Evolutionary conservation across 495 filamentous ascomycete genomes (phyloP).

Genomic region (Alectoria sarmentosa): DNA sequence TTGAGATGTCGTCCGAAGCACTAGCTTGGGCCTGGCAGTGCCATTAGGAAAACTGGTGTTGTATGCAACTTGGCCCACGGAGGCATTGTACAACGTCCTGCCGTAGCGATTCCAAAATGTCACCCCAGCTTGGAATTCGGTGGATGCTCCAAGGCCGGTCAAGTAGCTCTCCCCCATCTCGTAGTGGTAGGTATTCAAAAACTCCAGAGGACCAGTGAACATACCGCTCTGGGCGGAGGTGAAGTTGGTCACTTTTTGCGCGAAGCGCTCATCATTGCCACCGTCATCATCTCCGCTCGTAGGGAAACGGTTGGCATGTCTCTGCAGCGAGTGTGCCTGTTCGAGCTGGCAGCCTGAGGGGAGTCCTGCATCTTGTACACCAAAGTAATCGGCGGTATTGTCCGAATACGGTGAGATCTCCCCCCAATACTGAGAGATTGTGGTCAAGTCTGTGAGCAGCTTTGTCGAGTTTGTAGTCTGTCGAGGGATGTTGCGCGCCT

Average conservation of each 20-base stretch:
- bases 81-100: constrained; percentile 42
- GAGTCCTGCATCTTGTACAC: constrained; percentile 39
- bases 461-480: constrained; percentile 1
- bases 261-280: constrained; percentile 39
- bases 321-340: constrained; percentile 44
- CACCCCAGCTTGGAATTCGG: constrained; percentile 44
- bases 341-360: constrained; percentile 47
- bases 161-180: constrained; percentile 38
- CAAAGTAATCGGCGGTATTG: constrained; percentile 35
- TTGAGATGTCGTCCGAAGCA: constrained; percentile 44
- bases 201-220: constrained; percentile 41
- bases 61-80: constrained; percentile 36
- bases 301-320: constrained; percentile 48
- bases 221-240: constrained; percentile 31
- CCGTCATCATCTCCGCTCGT: constrained; percentile 37
- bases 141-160: constrained; percentile 42
- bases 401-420: constrained; percentile 44
- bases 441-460: constrained; percentile 24
- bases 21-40: constrained; percentile 38
- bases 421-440: constrained; percentile 34
- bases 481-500: neutral
- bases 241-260: constrained; percentile 41
- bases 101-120: constrained; percentile 50
- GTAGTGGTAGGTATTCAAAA: constrained; percentile 46
- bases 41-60: constrained; percentile 41